These are phyloP conservation scores for Monotropa hypopitys DNA, from an alignment of 179 eudicot genomes.

Conservation along the genomic window DNA sequence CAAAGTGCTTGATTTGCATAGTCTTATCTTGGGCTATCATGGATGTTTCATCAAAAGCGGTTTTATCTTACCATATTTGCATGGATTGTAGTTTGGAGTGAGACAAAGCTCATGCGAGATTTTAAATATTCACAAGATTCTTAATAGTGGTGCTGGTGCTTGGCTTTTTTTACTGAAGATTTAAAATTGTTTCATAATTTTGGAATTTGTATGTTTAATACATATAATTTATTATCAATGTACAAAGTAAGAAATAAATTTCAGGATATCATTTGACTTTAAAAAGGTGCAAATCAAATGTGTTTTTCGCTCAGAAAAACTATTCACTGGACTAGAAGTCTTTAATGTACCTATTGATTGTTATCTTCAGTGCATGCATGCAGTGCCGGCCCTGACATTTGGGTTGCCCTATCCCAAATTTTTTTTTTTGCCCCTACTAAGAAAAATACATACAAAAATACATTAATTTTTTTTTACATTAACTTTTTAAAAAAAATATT, in stretches of 20 bases:
- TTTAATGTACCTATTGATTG: neutral
- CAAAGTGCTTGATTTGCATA: neutral
- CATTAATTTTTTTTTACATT: too few relatives aligned
- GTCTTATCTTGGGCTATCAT: neutral
- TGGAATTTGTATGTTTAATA: neutral
- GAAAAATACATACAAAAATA: too few relatives aligned
- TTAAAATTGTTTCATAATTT: neutral
- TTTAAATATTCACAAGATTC: neutral
- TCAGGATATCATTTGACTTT: neutral
- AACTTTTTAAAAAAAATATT: too few relatives aligned
- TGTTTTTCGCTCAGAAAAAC: neutral
- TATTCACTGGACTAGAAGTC: neutral
- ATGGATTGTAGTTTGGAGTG: neutral
- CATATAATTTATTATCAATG: neutral
- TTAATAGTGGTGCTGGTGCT: neutral
- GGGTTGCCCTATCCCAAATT: too few relatives aligned
- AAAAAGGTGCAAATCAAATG: neutral
- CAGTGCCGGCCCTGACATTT: too few relatives aligned
- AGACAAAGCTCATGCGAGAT: neutral
- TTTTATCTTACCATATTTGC: neutral
- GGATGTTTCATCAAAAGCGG: neutral
- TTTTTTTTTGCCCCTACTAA: too few relatives aligned
- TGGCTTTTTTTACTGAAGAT: neutral
- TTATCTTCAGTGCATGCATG: neutral
- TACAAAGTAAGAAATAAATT: neutral